A percentile compares a stretch with the other conserved stretches of the same genome.
These are phyloP conservation scores for Vigna mungo DNA, from an alignment of 306 rosid species.

Conservation along the genomic window DNA sequence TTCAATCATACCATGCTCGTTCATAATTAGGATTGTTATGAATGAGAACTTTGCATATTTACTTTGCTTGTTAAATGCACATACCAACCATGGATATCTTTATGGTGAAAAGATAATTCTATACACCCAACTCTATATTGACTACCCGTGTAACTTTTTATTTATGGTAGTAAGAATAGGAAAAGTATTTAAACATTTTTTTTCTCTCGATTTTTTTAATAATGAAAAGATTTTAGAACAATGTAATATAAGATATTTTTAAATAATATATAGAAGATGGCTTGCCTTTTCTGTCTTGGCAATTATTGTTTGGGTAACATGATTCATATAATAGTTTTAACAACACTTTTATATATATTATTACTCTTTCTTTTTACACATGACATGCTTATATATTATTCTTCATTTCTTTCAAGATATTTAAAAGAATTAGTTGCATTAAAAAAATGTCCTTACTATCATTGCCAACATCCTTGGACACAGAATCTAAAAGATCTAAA, in stretches of 20 bases:
- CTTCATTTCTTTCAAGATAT: background rate
- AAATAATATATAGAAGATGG: background rate
- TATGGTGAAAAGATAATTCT: no score
- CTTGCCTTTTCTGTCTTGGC: background rate
- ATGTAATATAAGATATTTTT: no score
- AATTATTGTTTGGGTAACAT: background rate
- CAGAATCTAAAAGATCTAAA: no score
- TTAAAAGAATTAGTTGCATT: background rate
- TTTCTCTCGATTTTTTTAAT: background rate
- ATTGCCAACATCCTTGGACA: no score
- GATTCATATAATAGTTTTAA: slow-evolving; percentile 1
- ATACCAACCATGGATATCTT: background rate
- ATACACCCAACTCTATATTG: no score
- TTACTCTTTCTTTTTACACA: background rate
- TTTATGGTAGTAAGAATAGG: no score
- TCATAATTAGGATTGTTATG: slow-evolving; percentile 16
- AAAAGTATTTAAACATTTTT: background rate
- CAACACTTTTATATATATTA: background rate
- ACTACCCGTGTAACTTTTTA: no score
- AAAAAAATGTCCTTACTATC: no score
- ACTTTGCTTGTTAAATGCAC: slow-evolving; percentile 11
- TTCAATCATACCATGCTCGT: background rate
- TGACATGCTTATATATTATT: background rate
- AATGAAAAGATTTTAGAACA: background rate
- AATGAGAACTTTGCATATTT: background rate